Evolutionary conservation across 495 filamentous ascomycete genomes (phyloP).

Genomic region (Talaromyces wortmannii): DNA sequence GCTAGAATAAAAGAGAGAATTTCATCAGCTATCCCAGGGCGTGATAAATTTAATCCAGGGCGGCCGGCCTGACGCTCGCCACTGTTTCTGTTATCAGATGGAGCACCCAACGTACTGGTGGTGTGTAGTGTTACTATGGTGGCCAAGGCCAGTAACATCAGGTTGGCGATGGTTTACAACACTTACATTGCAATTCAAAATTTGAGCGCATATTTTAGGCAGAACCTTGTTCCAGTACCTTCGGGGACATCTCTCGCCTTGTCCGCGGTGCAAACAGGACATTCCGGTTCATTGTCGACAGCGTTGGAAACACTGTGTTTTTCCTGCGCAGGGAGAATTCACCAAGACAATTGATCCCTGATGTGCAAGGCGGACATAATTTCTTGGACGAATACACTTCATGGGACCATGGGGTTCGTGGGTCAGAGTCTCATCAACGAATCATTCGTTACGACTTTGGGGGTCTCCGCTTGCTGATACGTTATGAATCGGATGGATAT

Average conservation of each 20-base stretch:
- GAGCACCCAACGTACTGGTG: too few relatives aligned
- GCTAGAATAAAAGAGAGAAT: too few relatives aligned
- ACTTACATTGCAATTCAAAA: too few relatives aligned
- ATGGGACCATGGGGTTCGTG: constrained; percentile 39
- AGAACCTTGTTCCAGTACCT: constrained; percentile 53
- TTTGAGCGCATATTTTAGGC: too few relatives aligned
- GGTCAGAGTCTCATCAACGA: constrained; percentile 56
- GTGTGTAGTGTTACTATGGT: too few relatives aligned
- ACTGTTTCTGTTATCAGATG: too few relatives aligned
- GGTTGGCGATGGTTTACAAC: too few relatives aligned
- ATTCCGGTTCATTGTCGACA: constrained; percentile 56
- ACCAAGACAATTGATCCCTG: constrained; percentile 41
- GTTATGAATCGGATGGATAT: constrained; percentile 61
- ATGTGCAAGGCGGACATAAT: constrained; percentile 53
- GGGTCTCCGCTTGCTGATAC: constrained; percentile 45
- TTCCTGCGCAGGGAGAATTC: constrained; percentile 53
- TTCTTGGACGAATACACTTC: constrained; percentile 61
- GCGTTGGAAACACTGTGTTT: constrained; percentile 54
- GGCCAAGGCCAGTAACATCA: too few relatives aligned
- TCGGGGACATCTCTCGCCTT: constrained; percentile 52
- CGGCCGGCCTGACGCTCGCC: too few relatives aligned
- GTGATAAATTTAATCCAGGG: too few relatives aligned
- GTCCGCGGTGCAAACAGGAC: constrained; percentile 32
- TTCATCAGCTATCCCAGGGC: too few relatives aligned
- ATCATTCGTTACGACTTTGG: constrained; percentile 52